phyloP scores from a whole-genome alignment of 768 basidiomycete genomes.

The Phlebiopsis gigantea region DNA sequence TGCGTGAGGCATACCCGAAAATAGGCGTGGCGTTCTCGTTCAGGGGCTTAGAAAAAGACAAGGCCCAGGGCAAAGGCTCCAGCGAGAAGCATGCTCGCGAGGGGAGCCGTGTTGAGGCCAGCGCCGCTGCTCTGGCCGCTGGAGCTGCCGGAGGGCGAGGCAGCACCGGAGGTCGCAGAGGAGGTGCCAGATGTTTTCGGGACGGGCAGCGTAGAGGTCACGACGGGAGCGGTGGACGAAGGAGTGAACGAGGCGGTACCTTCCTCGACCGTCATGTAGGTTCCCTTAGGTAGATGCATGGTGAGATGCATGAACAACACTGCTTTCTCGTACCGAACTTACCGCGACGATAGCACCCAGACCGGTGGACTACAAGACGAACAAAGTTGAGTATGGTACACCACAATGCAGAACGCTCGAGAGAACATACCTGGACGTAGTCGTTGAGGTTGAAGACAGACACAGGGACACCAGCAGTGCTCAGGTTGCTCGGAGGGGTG shows the following conservation, averaged over 20 bases:
- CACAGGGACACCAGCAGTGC: constrained; percentile 44
- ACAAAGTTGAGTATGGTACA: constrained; percentile 2
- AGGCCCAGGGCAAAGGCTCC: neutral
- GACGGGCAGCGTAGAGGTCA: constrained; percentile 50
- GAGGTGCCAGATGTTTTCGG: constrained; percentile 8
- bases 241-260: constrained; percentile 51
- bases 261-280: constrained; percentile 70
- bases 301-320: neutral
- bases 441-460: constrained; percentile 49
- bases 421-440: constrained; percentile 50
- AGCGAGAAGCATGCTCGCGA: neutral
- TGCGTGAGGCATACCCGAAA: neutral
- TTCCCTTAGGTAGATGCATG: constrained; percentile 38
- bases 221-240: constrained; percentile 58
- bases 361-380: constrained; percentile 36
- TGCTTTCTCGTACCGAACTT: constrained; percentile 17
- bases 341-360: constrained; percentile 62
- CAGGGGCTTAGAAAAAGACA: constrained; percentile 16
- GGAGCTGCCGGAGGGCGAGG: neutral
- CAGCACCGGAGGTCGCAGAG: constrained; percentile 1
- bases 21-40: neutral
- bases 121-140: constrained; percentile 3
- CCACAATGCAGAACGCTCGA: constrained; percentile 10
- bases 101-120: neutral
- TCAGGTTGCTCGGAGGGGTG: constrained; percentile 52